Conservation (phyloP, 306 rosid genomes). For the Cucumis melo region DNA sequence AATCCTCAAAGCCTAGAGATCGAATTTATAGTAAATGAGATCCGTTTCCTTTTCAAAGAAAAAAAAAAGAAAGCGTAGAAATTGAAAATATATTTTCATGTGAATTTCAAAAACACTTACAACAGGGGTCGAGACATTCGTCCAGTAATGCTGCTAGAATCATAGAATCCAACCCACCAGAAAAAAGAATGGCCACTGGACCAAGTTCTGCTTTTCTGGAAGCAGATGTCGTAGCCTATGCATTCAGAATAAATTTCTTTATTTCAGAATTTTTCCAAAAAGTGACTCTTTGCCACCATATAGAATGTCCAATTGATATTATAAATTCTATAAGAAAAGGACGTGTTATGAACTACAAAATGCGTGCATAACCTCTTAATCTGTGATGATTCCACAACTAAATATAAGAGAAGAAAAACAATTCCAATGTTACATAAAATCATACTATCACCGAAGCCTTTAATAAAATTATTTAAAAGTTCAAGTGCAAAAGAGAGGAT, state of each 20-base stretch:
- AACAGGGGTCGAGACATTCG: constrained; percentile 54
- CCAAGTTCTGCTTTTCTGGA: constrained; percentile 25
- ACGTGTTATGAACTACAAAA: background rate
- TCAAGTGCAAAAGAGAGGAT: background rate
- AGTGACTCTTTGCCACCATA: background rate
- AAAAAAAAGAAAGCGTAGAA: background rate
- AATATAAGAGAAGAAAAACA: background rate
- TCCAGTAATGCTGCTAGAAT: constrained; percentile 84
- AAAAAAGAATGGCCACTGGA: constrained; percentile 84
- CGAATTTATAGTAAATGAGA: no score
- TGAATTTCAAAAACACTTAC: constrained; percentile 36
- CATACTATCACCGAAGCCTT: background rate
- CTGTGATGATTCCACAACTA: background rate
- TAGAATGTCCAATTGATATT: background rate
- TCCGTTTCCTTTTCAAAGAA: no score
- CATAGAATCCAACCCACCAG: constrained; percentile 98
- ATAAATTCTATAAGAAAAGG: background rate
- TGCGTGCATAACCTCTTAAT: background rate
- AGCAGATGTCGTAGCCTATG: constrained; percentile 40
- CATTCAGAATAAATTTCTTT: constrained; percentile 10
- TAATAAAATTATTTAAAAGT: background rate
- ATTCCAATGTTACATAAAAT: background rate
- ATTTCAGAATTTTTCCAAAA: background rate
- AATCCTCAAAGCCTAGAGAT: background rate
- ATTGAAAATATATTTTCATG: background rate